Evolutionary conservation across 345 rosid species (phyloP), one percentile per base, ranked within the genome.

Genomic region (Moricandia arvensis): DNA sequence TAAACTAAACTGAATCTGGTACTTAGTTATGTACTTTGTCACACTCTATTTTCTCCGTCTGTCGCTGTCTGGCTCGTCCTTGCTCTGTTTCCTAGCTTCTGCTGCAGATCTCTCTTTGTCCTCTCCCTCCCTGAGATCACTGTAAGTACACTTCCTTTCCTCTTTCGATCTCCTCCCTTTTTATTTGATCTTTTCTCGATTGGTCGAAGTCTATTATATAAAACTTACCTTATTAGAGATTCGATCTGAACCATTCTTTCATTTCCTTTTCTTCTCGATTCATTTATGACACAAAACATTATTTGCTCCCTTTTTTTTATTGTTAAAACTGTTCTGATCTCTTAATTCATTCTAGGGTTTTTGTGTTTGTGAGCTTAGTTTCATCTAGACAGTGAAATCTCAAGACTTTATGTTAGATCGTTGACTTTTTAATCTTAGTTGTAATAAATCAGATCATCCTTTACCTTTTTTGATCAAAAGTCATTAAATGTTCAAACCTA

Each of bases 61-160:
- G 80, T 72, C 76, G 80, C 76, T 71, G 47, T 77, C 72, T 77
- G 61, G 29, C 68, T 71, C 72, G 80, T 77, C 76, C 61, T 77
- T 55, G 63, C 80, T 69, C 80, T 76, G 80, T 76, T 76, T 62
- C 75, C 59, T 63, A 76, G 74, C 79, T 69, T 69, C 75, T 76
- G 75, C 64, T 53, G 29, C 79, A 76, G 80, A 76, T 76, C 80
- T 69, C 79, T 76, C 80, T 69, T 69, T 69, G 80, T 76, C 80
- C 59, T 62, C 63, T 75, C 74, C 10, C 79, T n/a, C 43, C 35
- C 58, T 53, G 59, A 62, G 80, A 76, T 76, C 80, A 76, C 80
- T 76, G 80, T 69, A 62, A 76, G 64, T 76, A 76, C 61, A n/a
- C 69, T 61, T 10, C 12, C 13, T 55, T 55, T n/a, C 67, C 66